These are phyloP conservation scores for Curvularia hawaiiensis DNA, from an alignment of 2,329 filamentous ascomycete genomes.

Conservation along the genomic window DNA sequence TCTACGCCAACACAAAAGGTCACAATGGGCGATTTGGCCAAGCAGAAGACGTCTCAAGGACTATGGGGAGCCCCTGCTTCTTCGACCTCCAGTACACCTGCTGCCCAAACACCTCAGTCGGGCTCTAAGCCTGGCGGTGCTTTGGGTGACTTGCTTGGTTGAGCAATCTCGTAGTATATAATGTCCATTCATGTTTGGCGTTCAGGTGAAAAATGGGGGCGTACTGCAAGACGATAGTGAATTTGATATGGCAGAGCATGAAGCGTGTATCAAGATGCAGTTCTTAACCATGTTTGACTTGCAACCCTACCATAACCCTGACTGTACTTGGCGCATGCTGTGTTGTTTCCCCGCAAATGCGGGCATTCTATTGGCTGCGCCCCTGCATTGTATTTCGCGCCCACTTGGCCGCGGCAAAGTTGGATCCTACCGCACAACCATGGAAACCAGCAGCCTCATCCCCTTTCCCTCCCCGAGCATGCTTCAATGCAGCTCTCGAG, in stretches of 20 bases:
- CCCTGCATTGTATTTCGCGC: constrained; percentile 9
- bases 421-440: constrained; percentile 15
- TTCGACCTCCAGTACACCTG: constrained; percentile 38
- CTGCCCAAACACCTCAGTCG: constrained; percentile 31
- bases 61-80: constrained; percentile 80
- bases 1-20: constrained; percentile 65
- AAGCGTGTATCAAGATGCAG: constrained; percentile 1
- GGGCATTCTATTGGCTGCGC: constrained; percentile 5
- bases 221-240: not conserved
- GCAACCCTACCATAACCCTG: not conserved
- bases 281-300: not conserved
- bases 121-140: constrained; percentile 45
- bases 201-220: constrained; percentile 11
- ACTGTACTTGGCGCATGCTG: not conserved
- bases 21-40: constrained; percentile 92
- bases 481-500: constrained; percentile 58
- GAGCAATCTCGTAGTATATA: constrained; percentile 10
- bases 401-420: constrained; percentile 7
- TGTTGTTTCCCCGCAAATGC: constrained; percentile 12
- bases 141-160: constrained; percentile 45
- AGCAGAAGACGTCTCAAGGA: constrained; percentile 93
- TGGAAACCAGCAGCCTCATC: constrained; percentile 11
- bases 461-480: constrained; percentile 27
- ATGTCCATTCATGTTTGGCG: constrained; percentile 3
- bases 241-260: not conserved